A percentile compares a stretch with the other conserved stretches of the same genome.
Conservation (phyloP, 257 asterid genomes). For the Linaria vulgaris region DNA sequence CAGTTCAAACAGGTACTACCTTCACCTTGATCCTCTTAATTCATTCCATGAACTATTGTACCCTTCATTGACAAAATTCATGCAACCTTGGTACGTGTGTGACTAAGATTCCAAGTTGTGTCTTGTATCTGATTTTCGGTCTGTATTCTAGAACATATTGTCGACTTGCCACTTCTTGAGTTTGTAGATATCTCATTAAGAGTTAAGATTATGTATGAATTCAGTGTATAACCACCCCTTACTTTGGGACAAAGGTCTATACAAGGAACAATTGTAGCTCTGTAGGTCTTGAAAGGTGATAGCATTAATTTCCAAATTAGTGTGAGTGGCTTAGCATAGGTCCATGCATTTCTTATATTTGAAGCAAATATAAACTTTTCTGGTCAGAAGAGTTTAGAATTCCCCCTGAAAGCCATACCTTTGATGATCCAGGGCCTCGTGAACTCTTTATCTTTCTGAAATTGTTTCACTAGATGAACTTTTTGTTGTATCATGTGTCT, state of each 20-base stretch:
- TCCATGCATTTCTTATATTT: slow-evolving; percentile 8
- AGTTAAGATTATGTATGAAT: neutral
- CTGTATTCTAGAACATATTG: slow-evolving; percentile 2
- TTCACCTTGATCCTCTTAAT: slow-evolving; percentile 17
- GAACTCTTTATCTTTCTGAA: neutral
- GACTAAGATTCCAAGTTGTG: slow-evolving; percentile 4
- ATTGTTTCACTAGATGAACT: slow-evolving; percentile 5
- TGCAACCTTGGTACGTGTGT: slow-evolving; percentile 2
- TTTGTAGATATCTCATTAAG: slow-evolving; percentile 1
- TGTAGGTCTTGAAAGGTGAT: slow-evolving; percentile 14
- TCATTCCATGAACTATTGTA: neutral
- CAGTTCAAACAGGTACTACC: slow-evolving; percentile 68
- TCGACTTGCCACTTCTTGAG: slow-evolving; percentile 11
- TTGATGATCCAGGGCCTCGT: slow-evolving; percentile 24
- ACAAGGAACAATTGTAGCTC: slow-evolving; percentile 7
- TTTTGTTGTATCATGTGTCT: slow-evolving; percentile 22
- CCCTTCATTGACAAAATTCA: neutral
- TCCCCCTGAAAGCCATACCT: slow-evolving; percentile 12
- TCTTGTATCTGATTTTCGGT: slow-evolving; percentile 4
- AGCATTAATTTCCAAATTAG: slow-evolving; percentile 24
- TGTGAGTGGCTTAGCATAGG: slow-evolving; percentile 16
- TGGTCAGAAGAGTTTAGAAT: no score
- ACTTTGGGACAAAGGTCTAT: neutral
- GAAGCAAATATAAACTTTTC: no score
- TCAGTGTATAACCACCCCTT: slow-evolving; percentile 1